phyloP scores from a whole-genome alignment of 805 yeast genomes.

The Candida michaelii region DNA sequence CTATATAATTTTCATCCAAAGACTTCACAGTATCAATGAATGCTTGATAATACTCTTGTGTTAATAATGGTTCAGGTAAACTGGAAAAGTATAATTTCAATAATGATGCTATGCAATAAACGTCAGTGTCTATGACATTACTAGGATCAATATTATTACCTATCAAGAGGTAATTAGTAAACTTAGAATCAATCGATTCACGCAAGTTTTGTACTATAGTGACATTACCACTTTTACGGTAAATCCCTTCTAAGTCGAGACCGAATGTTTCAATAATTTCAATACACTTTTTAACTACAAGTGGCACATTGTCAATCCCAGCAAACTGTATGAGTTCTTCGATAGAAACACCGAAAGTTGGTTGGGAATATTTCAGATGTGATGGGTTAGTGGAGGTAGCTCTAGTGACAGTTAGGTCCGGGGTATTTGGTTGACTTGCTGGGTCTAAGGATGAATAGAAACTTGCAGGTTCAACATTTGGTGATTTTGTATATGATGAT shows the following conservation, averaged over 20 bases:
- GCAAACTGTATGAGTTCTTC: slow-evolving; percentile 75
- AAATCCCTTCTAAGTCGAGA: slow-evolving; percentile 81
- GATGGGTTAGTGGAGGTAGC: background rate
- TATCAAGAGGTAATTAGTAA: slow-evolving; percentile 53
- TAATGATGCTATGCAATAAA: slow-evolving; percentile 84
- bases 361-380: slow-evolving; percentile 22
- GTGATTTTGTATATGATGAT: slow-evolving; percentile 1
- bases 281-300: slow-evolving; percentile 84
- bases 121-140: slow-evolving; percentile 70
- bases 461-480: slow-evolving; percentile 7
- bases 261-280: slow-evolving; percentile 86
- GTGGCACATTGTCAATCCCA: slow-evolving; percentile 85
- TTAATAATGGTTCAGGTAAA: slow-evolving; percentile 84
- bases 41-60: slow-evolving; percentile 56
- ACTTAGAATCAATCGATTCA: slow-evolving; percentile 72
- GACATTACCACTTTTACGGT: slow-evolving; percentile 79
- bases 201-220: slow-evolving; percentile 70
- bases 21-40: slow-evolving; percentile 69
- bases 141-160: slow-evolving; percentile 41
- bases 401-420: slow-evolving; percentile 21
- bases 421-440: slow-evolving; percentile 25
- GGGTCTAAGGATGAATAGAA: slow-evolving; percentile 35
- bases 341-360: slow-evolving; percentile 82
- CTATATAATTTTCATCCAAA: slow-evolving; percentile 45
- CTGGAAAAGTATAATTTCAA: slow-evolving; percentile 80